Conservation (phyloP, 495 filamentous ascomycete genomes). For the Talaromyces liani region DNA sequence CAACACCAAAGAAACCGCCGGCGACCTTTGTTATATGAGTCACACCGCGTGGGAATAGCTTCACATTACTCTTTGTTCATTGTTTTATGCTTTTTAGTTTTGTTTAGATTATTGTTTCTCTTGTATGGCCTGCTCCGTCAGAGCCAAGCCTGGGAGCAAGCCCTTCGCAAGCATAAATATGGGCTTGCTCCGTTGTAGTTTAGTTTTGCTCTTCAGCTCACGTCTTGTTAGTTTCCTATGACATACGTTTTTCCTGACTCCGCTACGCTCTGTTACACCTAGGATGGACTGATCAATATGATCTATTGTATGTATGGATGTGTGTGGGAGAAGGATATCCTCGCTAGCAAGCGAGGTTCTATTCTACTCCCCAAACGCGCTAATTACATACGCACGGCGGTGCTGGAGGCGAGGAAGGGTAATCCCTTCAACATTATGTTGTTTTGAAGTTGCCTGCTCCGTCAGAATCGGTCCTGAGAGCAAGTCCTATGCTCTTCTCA, state of each 20-base stretch:
- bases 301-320: too few species aligned
- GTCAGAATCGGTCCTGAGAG: too few species aligned
- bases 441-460: too few species aligned
- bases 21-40: not conserved
- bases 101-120: not conserved
- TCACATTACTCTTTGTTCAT: not conserved
- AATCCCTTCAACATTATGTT: too few species aligned
- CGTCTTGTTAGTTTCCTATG: conserved; percentile 6
- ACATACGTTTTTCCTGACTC: not conserved
- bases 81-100: not conserved
- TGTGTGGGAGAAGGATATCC: too few species aligned
- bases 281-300: too few species aligned
- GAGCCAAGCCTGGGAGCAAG: not conserved
- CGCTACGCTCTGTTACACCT: too few species aligned
- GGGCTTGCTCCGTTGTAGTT: conserved; percentile 4
- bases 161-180: not conserved
- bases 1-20: conserved; percentile 6
- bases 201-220: conserved; percentile 3
- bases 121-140: not conserved
- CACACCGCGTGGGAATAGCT: not conserved
- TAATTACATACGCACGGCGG: too few species aligned
- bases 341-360: too few species aligned
- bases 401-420: too few species aligned
- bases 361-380: too few species aligned
- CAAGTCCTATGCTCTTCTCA: too few species aligned